Base-by-base conservation (phyloP, 306 rosid species). In the Spatholobus suberectus region DNA sequence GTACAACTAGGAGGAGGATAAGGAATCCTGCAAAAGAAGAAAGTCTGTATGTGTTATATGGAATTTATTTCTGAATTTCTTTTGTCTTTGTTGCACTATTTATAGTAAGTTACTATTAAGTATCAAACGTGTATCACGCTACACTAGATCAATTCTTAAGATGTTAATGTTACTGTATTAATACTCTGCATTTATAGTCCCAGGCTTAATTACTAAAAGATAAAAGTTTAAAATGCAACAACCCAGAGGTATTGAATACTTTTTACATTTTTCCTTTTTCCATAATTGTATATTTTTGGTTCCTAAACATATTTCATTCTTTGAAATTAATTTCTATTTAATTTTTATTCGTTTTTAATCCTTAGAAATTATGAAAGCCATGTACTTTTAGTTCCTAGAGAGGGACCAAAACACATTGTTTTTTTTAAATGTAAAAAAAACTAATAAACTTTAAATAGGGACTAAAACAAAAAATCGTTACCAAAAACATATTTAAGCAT, bases 131-230 rank as follows among this genome's bases (percentile, higher is more conserved):
- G 52, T 51, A 35, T n/a, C 58, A 15, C 44, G 77, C 26, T 66
- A 43, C 49, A 55, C 20, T 44, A 49, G 47, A 75, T 54, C n/a
- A 40, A 43, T 73, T 68, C 24, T 21, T 43, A 21, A 6, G 72
- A 44, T 37, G 8, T 43, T 29, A 1, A 29, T 29, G 32, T 29
- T 29, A 29, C 32, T 29, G 32, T 3, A 29, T 23, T 44, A 32
- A 82, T 76, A 58, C 65, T 52, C 37, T 78, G 76, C 52, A 63
- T 40, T 40, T 69, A 38, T 72, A n/a, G 65, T 41, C 75, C 12
- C 14, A 18, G 71, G 32, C 5, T n/a, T 57, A 57, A 23, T 51
- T 62, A 23, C 52, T 37, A 49, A 73, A 58, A 15, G 65, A 18
- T 10, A 73, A 61, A n/a, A 24, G 54, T 51, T 81, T 37, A 44